These are phyloP conservation scores for Benincasa hispida DNA, from an alignment of 306 rosid genomes.

Conservation along the genomic window DNA sequence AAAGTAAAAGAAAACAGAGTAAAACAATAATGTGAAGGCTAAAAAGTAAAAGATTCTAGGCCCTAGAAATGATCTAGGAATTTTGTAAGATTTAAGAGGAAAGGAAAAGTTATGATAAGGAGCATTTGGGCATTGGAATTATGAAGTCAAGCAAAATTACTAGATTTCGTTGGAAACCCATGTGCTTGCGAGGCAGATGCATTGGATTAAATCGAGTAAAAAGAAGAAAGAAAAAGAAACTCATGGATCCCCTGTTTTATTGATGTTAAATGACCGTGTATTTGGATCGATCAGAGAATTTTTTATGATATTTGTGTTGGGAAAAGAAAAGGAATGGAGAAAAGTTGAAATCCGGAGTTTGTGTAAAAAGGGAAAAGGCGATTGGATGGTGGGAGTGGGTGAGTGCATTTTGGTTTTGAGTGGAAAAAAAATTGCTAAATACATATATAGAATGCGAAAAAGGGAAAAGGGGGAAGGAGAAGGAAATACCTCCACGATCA, in stretches of 20 bases:
- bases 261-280: not conserved
- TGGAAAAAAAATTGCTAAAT: too few relatives aligned
- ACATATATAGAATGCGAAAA: not conserved
- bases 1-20: not conserved
- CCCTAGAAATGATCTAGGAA: not conserved
- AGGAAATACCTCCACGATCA: constrained; percentile 94
- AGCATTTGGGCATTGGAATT: not conserved
- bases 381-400: not conserved
- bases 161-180: not conserved
- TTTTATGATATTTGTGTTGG: too few relatives aligned
- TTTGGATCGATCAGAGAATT: too few relatives aligned
- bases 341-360: not conserved
- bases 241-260: not conserved
- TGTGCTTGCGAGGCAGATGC: not conserved
- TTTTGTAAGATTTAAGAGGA: not conserved
- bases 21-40: not conserved
- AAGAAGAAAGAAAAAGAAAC: not conserved
- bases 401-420: not conserved
- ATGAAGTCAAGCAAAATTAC: not conserved
- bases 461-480: not conserved
- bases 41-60: not conserved
- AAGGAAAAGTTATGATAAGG: not conserved
- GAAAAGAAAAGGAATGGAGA: too few relatives aligned
- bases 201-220: not conserved
- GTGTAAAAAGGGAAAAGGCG: not conserved